Conservation (phyloP, 352 stramenopile genomes). For the Globisporangium mamillatum region DNA sequence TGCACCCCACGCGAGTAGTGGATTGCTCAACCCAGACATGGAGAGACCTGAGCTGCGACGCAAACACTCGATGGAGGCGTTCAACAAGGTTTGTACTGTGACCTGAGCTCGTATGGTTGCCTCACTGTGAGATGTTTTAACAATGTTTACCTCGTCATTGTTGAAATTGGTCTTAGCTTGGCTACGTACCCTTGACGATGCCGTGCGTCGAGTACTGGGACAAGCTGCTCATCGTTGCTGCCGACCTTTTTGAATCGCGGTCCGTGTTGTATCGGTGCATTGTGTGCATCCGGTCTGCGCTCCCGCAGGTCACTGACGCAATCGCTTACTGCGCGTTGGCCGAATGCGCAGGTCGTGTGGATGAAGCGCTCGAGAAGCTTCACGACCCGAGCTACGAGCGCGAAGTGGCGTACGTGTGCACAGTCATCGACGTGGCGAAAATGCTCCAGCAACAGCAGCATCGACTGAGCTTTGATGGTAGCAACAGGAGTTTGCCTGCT, state of each 20-base stretch:
- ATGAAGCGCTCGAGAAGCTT: conserved; percentile 50
- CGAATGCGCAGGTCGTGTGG: conserved; percentile 46
- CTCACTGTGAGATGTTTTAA: not conserved
- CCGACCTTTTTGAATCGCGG: conserved; percentile 51
- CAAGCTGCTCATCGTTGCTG: conserved; percentile 34
- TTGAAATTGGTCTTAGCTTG: conserved; percentile 29
- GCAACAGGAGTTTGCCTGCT: not conserved
- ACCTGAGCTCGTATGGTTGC: not conserved
- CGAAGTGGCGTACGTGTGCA: conserved; percentile 57
- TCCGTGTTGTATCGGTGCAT: conserved; percentile 38
- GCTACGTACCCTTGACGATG: conserved; percentile 49
- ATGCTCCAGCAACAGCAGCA: conserved; percentile 18
- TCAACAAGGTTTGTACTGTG: conserved; percentile 31
- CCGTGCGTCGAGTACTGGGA: conserved; percentile 63
- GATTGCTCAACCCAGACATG: conserved; percentile 41
- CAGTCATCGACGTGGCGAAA: conserved; percentile 41
- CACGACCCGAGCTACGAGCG: conserved; percentile 51
- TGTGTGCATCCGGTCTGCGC: conserved; percentile 32
- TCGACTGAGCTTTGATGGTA: conserved; percentile 17
- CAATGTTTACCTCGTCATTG: not conserved
- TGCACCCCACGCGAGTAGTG: conserved; percentile 24
- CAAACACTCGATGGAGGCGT: conserved; percentile 63
- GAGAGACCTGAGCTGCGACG: conserved; percentile 48
- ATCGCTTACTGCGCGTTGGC: conserved; percentile 58
- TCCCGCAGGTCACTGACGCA: conserved; percentile 45